Base-by-base conservation (phyloP, 2,329 filamentous ascomycete genomes). In the Colletotrichum sublineola region DNA sequence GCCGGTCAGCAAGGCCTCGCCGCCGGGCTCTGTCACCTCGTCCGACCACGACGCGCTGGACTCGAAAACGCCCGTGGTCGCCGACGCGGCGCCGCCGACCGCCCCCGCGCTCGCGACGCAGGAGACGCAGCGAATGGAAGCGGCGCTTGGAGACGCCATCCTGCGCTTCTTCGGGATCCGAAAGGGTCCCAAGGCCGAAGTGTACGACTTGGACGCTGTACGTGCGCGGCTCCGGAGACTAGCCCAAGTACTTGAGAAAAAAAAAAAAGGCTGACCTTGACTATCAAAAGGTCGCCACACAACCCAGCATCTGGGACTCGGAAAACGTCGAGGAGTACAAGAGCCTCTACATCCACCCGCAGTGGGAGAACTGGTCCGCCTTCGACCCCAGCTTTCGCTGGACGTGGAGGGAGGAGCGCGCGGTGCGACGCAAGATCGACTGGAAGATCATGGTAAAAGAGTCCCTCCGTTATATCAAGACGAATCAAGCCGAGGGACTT, bases 271-370 rank as follows among this genome's bases (percentile, higher is more conserved):
- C 75, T 79, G 46, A 79, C 66, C 31, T 4, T 4, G 12, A 12
- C 14, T 7, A 56, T 44, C 11, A 2, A 44, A 58, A 81, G 79
- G 73, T 79, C 58, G 80, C 80, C 24, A 82, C 80, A 1, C 80
- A 82, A 58, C 79, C 79, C 0, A 82, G 81, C 42, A 81, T 82
- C 2, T 82, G 80, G 80, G 80, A 82, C 48, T 80, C 80, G 0
- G 79, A 79, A 40, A 78, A 80, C 11, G 44, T 81, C 20, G 80
- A 82, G 53, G 76, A 81, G 48, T 81, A 80, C 64, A 81, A 81
- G 53, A 65, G 78, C 31, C 74, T 77, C 2, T 81, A 81, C 36
- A 81, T 82, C 6, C 80, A 81, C 48, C 76, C 79, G 0, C 71
- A 81, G 60, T 82, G 81, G 79, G 81, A 83, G 76, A 83, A 83